Evolutionary conservation across 78 protist species (phyloP).

Genomic region (Dictyostelium brefeldianum): DNA sequence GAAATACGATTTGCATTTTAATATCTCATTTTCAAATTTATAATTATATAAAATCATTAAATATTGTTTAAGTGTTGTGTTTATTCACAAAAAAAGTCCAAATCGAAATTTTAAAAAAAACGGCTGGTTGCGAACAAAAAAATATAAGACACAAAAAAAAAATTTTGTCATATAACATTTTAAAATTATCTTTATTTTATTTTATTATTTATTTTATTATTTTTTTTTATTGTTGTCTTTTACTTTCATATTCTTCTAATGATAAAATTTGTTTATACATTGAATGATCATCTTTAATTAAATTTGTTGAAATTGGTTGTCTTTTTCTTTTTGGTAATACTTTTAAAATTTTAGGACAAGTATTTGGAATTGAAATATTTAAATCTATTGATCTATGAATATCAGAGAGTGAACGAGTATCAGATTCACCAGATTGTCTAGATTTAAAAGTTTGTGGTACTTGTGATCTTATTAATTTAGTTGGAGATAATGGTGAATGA

Average conservation of each 20-base stretch:
- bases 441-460: background rate
- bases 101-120: too few relatives aligned
- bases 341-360: background rate
- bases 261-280: constrained; percentile 14
- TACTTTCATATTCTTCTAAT: background rate
- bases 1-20: too few relatives aligned
- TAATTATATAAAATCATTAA: too few relatives aligned
- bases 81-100: too few relatives aligned
- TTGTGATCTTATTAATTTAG: background rate
- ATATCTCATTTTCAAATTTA: too few relatives aligned
- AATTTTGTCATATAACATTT: too few relatives aligned
- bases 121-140: too few relatives aligned
- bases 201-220: background rate
- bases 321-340: constrained; percentile 38
- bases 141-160: too few relatives aligned
- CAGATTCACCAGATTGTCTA: background rate
- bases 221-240: constrained; percentile 3
- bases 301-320: constrained; percentile 12
- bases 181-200: background rate
- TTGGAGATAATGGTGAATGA: background rate
- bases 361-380: constrained; percentile 38
- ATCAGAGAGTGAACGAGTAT: background rate
- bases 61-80: too few relatives aligned
- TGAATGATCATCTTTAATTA: constrained; percentile 8
- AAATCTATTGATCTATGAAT: constrained; percentile 35